Base-by-base conservation (phyloP, 129 eudicot species). In the Silybum marianum region DNA sequence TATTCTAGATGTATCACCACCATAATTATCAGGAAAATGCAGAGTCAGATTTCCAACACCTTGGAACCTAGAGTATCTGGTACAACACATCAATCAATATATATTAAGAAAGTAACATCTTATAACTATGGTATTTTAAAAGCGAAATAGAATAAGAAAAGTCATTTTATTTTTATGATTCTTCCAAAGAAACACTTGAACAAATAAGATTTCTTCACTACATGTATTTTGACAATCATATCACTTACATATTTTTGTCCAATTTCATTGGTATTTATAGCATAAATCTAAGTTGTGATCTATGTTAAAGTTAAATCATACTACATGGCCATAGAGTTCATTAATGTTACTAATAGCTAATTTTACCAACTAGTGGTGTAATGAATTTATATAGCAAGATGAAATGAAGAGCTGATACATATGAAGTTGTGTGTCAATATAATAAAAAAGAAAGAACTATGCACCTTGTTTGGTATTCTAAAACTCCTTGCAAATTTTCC, bases 391-490 rank as follows among this genome's bases (percentile, higher is more conserved):
- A 19, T 4, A 62, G 18, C 18, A 54, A 32, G 12, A n/a, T n/a
- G 19, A 34, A 66, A 69, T 44, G 44, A 9, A 34, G 70, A 25
- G 69, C 22, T 30, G 69, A 69, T 36, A 58, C 16, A 71, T 44
- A 25, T n/a, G 16, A 69, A 72, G 82, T 58, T 18, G 26, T 12
- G 34, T 23, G 65, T 22, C 16, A 26, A 38, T 60, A 48, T 69
- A 60, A 75, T 18, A 32, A 34, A 74, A 40, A 40, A 69, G 34
- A 16, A 46, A 39, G 32, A 63, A 32, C 7, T n/a, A 12, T 69
- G 73, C 84, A 95, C 99, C 97, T 95, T 80, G 99, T 95, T 78
- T 95, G 99, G 86, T 90, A 95, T 76, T 95, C 99, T 51, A 95
- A 65, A 10, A 91, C 91, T 81, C 99, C 98, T 81, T 95, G 95